phyloP scores from a whole-genome alignment of 129 eudicot species.

The Calendula officinalis region DNA sequence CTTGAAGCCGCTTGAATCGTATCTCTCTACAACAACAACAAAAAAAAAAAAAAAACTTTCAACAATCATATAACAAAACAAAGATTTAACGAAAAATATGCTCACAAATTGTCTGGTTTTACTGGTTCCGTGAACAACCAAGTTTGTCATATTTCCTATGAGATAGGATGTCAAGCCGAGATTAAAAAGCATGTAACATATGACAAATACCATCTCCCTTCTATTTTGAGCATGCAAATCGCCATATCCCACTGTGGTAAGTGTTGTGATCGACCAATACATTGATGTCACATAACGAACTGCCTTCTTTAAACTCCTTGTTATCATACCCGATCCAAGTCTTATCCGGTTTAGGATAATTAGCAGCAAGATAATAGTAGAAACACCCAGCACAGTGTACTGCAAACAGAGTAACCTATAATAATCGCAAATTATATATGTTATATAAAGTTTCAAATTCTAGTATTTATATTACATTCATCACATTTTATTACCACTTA shows the following conservation, averaged over 20 bases:
- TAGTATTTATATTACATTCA: too few relatives aligned
- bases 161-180: conserved; percentile 61
- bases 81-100: not conserved
- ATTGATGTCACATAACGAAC: conserved; percentile 40
- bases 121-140: conserved; percentile 75
- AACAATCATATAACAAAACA: not conserved
- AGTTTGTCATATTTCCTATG: conserved; percentile 85
- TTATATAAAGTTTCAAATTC: too few relatives aligned
- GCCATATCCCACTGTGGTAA: conserved; percentile 64
- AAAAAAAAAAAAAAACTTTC: not conserved
- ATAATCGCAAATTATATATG: not conserved
- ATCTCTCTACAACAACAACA: conserved; percentile 39
- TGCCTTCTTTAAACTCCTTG: conserved; percentile 24
- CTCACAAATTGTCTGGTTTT: conserved; percentile 73
- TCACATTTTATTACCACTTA: conserved; percentile 41
- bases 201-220: conserved; percentile 58
- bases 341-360: conserved; percentile 27
- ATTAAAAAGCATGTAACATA: conserved; percentile 62
- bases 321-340: conserved; percentile 52
- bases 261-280: conserved; percentile 69
- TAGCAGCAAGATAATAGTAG: conserved; percentile 54
- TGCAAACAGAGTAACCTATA: conserved; percentile 65
- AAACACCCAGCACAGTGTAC: conserved; percentile 61
- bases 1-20: conserved; percentile 64
- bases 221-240: conserved; percentile 65